Base-by-base conservation (phyloP, 257 asterid genomes). In the Solanum verrucosum region DNA sequence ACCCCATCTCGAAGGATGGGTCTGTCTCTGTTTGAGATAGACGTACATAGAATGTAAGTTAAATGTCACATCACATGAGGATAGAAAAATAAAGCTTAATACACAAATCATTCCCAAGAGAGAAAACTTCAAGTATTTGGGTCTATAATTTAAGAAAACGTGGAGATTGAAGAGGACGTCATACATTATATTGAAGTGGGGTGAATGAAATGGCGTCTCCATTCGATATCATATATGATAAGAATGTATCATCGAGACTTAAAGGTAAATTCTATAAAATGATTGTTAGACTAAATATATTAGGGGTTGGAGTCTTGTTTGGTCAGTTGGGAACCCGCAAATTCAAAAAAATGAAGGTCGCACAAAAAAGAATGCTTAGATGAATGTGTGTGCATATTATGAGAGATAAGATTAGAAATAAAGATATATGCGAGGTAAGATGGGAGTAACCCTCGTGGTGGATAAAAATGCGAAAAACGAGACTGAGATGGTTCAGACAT, bases 401-500 rank as follows among this genome's bases (percentile, higher is more conserved):
- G 15, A 4, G 71, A 23, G 29, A 63, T 23, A 63, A 23, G 29
- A 63, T 63, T 63, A 23, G 2, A 4, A 63, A 63, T 15, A 9
- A 63, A 23, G 14, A 63, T 23, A 63, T 23, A 63, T 63, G 23
- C 2, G 15, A 16, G 63, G n/a, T 63, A 23, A 4, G 27, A 31
- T 63, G 6, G 6, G 29, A 63, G 31, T 63, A 63, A 12, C 29
- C 6, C 5, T 9, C 23, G 1, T 21, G 2, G 12, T 63, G 31
- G 29, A 63, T 4, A 63, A 63, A 63, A 27, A 63, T 10, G 7
- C 4, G 2, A 0, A 10, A 63, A n/a, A 5, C 3, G 16, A 63
- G 0, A 10, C 2, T 63, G 7, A n/a, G 16, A 63, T 63, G 16
- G 1, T 0, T 0, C 2, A 0, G 6, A 10, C 5, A 23, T 23